phyloP scores from a whole-genome alignment of 148 eudicot species.

The Cornus florida region DNA sequence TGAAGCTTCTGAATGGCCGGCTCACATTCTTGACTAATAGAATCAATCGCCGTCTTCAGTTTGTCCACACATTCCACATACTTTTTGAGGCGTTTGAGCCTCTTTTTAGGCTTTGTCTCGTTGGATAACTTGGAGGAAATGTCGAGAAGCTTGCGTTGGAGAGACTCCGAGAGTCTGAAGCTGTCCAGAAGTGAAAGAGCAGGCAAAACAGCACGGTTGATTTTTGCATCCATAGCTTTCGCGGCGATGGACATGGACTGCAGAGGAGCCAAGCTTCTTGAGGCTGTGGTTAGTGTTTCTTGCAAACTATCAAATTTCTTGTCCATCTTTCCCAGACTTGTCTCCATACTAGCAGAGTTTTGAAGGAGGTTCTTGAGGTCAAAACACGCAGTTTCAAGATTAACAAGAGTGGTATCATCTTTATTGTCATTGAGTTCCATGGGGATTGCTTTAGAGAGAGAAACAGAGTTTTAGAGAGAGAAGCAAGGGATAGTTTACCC shows the following conservation, averaged over 20 bases:
- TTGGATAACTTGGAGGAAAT: conserved; percentile 21
- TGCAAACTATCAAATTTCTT: conserved; percentile 20
- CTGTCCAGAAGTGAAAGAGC: conserved; percentile 42
- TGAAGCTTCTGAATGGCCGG: conserved; percentile 52
- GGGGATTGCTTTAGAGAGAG: not conserved
- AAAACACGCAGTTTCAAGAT: conserved; percentile 30
- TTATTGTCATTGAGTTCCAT: conserved; percentile 20
- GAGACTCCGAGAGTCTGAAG: conserved; percentile 40
- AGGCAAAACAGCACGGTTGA: conserved; percentile 48
- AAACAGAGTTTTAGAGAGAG: not conserved
- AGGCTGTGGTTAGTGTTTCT: conserved; percentile 25
- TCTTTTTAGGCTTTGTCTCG: conserved; percentile 14
- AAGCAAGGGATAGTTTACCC: not conserved
- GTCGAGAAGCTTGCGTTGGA: conserved; percentile 30
- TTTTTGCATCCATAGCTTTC: conserved; percentile 43
- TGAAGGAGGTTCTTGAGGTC: conserved; percentile 37
- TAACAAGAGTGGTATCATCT: conserved; percentile 24
- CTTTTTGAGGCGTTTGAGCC: conserved; percentile 31
- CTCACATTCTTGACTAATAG: conserved; percentile 37
- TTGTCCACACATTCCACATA: conserved; percentile 42
- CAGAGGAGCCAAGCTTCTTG: conserved; percentile 38
- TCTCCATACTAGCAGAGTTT: conserved; percentile 16
- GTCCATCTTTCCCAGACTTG: conserved; percentile 27
- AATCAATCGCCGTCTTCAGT: conserved; percentile 26
- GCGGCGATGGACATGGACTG: conserved; percentile 43